Percentiles rank a stretch among this genome's conserved stretches.
phyloP scores from a whole-genome alignment of 352 stramenopile genomes.

The Pilasporangium apinafurcum region DNA sequence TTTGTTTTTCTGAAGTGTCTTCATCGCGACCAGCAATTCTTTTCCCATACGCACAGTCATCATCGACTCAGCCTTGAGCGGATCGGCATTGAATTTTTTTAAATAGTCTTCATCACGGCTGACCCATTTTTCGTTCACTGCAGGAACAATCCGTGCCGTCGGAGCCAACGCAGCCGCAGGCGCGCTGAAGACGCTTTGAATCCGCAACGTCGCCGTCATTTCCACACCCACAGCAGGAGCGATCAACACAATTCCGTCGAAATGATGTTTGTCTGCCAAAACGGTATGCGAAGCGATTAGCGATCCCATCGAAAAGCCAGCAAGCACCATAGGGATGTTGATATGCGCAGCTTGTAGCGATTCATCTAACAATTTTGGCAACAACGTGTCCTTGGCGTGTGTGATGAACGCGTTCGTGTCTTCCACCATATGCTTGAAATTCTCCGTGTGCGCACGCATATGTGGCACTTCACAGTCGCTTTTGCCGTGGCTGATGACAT shows the following conservation, averaged over 20 bases:
- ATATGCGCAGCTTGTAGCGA: slow-evolving; percentile 3
- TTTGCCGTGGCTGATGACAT: slow-evolving; percentile 47
- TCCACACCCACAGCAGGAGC: slow-evolving; percentile 54
- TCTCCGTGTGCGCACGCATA: slow-evolving; percentile 33
- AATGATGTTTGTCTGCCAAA: slow-evolving; percentile 32
- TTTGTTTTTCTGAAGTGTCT: slow-evolving; percentile 3
- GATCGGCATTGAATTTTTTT: too few species aligned
- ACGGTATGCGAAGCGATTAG: slow-evolving; percentile 52
- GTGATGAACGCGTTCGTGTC: slow-evolving; percentile 60
- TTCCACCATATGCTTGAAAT: slow-evolving; percentile 59
- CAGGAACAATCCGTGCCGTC: slow-evolving; percentile 36
- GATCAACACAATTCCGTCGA: slow-evolving; percentile 41
- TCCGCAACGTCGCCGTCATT: slow-evolving; percentile 32
- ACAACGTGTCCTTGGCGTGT: slow-evolving; percentile 26
- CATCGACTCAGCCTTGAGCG: slow-evolving; percentile 35
- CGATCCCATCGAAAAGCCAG: slow-evolving; percentile 61
- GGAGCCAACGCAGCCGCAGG: slow-evolving; percentile 36
- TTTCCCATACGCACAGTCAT: slow-evolving; percentile 34
- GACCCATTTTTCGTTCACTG: slow-evolving; percentile 45
- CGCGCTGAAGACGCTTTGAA: slow-evolving; percentile 29
- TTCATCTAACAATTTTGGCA: slow-evolving; percentile 22
- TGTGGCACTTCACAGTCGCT: slow-evolving; percentile 36
- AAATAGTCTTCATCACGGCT: slow-evolving; percentile 37
- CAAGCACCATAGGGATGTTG: slow-evolving; percentile 30
- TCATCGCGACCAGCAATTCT: slow-evolving; percentile 17